phyloP scores from a whole-genome alignment of 2,329 filamentous ascomycete species.

The Bipolaris victoriae region DNA sequence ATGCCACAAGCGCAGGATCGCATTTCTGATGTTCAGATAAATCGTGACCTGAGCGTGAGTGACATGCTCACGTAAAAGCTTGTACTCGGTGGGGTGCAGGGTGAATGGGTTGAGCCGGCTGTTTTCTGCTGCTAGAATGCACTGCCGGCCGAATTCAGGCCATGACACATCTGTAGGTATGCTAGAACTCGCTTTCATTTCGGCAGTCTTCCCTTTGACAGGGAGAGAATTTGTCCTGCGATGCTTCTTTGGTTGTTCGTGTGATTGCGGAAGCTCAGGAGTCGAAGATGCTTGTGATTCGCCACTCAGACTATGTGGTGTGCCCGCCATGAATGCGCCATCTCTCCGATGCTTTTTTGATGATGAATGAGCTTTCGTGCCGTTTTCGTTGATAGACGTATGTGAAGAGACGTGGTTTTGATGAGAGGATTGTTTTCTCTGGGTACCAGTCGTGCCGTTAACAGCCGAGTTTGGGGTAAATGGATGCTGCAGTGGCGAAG shows the following conservation, averaged over 20 bases:
- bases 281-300: conserved; percentile 41
- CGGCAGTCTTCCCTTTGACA: conserved; percentile 30
- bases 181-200: conserved; percentile 71
- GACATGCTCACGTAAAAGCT: conserved; percentile 78
- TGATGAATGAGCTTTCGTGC: conserved; percentile 15
- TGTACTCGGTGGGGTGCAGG: conserved; percentile 83
- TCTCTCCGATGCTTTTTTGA: conserved; percentile 21
- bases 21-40: conserved; percentile 95
- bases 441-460: conserved; percentile 19
- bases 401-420: conserved; percentile 19
- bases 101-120: conserved; percentile 89
- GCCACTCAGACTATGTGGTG: conserved; percentile 30
- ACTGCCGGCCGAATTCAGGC: conserved; percentile 86
- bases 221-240: conserved; percentile 28
- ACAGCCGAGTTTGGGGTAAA: conserved; percentile 29
- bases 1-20: conserved; percentile 88
- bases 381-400: conserved; percentile 17
- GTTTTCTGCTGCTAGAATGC: conserved; percentile 85
- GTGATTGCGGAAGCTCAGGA: conserved; percentile 37
- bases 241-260: conserved; percentile 26
- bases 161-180: conserved; percentile 77
- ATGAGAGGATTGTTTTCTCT: conserved; percentile 16
- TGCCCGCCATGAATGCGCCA: conserved; percentile 29
- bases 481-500: conserved; percentile 40
- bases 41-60: conserved; percentile 89